A percentile compares a stretch with the other conserved stretches of the same genome.
Evolutionary conservation across 2,329 filamentous ascomycete species (phyloP).

Genomic region (Graphilbum ipis-grandicollis): DNA sequence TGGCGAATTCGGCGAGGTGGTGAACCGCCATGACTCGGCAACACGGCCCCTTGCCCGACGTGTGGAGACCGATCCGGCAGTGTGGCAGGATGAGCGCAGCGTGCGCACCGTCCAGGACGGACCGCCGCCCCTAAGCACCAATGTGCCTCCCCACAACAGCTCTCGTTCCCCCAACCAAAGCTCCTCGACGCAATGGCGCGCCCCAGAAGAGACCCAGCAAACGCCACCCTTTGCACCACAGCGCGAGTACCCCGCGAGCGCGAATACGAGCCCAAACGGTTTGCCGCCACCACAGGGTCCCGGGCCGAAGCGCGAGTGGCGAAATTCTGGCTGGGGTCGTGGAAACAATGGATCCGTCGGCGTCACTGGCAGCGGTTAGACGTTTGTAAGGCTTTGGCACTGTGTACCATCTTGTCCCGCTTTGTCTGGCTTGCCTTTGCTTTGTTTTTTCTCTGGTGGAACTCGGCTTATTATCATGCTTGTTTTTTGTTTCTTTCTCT

Average conservation of each 20-base stretch:
- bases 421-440: too few relatives aligned
- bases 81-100: conserved; percentile 70
- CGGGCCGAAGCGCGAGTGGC: conserved; percentile 34
- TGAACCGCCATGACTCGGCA: conserved; percentile 40
- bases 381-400: conserved; percentile 5
- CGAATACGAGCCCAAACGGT: conserved; percentile 23
- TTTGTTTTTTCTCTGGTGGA: neutral
- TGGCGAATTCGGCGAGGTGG: conserved; percentile 39
- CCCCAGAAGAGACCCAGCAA: conserved; percentile 23
- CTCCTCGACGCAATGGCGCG: conserved; percentile 30
- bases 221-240: conserved; percentile 22
- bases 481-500: too few relatives aligned
- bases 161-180: conserved; percentile 9
- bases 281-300: conserved; percentile 14
- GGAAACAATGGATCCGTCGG: conserved; percentile 31
- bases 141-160: conserved; percentile 9
- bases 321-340: conserved; percentile 36
- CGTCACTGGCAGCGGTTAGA: conserved; percentile 24
- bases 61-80: conserved; percentile 75
- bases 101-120: conserved; percentile 65
- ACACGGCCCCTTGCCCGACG: conserved; percentile 36
- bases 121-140: conserved; percentile 21
- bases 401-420: neutral
- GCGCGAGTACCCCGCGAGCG: conserved; percentile 24
- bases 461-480: too few relatives aligned